These are phyloP conservation scores for Nannochloris sp. DNA, from an alignment of 139 green algal genomes.

Conservation along the genomic window DNA sequence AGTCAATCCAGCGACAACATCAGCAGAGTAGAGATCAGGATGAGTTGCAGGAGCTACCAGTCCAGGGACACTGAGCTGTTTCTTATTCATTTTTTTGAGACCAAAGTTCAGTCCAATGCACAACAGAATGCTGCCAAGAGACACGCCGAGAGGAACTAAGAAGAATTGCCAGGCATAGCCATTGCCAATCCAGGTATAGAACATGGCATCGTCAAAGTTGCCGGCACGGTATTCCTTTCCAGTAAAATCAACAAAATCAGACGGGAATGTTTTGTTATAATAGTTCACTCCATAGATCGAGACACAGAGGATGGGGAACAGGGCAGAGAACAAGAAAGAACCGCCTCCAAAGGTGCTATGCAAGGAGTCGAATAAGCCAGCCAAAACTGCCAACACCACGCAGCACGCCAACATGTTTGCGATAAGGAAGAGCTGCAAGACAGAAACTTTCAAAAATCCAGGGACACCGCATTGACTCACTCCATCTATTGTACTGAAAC, in stretches of 20 bases:
- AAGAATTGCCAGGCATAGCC: constrained; percentile 32
- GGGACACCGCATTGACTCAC: neutral
- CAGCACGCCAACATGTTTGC: constrained; percentile 71
- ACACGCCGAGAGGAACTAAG: constrained; percentile 18
- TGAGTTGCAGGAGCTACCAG: constrained; percentile 26
- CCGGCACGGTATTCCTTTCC: neutral
- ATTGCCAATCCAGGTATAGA: constrained; percentile 34
- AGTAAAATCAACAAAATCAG: neutral
- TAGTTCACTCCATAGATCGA: constrained; percentile 21
- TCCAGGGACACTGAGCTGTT: neutral
- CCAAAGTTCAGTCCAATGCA: constrained; percentile 5
- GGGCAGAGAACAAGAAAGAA: constrained; percentile 19
- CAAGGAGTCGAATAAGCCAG: constrained; percentile 22
- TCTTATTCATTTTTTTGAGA: too few species aligned
- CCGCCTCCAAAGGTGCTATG: constrained; percentile 16
- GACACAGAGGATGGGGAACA: constrained; percentile 15
- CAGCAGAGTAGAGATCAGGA: constrained; percentile 10
- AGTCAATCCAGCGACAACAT: too few species aligned
- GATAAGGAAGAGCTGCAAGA: constrained; percentile 63
- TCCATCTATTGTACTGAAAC: neutral
- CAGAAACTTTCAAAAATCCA: neutral
- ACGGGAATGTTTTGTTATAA: constrained; percentile 13
- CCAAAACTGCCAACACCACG: constrained; percentile 50
- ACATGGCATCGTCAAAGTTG: constrained; percentile 6
- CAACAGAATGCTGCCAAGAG: constrained; percentile 21